Evolutionary conservation across 2,329 filamentous ascomycete genomes (phyloP).

Genomic region (Thielaviopsis ethacetica): DNA sequence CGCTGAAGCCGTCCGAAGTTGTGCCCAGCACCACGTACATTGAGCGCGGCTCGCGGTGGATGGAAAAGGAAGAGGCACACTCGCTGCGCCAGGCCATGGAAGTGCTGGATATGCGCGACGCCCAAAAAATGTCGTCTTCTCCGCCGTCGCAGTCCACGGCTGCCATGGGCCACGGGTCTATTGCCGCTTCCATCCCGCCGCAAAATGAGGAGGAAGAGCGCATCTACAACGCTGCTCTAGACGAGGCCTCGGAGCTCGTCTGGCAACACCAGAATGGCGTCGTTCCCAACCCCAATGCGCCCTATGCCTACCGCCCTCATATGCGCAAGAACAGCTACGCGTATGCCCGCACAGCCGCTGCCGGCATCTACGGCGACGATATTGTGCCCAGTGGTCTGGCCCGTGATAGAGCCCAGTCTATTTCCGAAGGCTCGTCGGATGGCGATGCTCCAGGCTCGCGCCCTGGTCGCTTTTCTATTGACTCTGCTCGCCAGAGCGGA

Average conservation of each 20-base stretch:
- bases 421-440: conserved; percentile 36
- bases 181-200: conserved; percentile 13
- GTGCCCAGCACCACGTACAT: conserved; percentile 54
- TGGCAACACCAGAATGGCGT: conserved; percentile 52
- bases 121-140: conserved; percentile 14
- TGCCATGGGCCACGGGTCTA: conserved; percentile 1
- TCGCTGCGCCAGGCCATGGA: conserved; percentile 58
- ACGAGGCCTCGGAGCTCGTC: conserved; percentile 65
- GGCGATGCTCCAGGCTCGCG: conserved; percentile 21
- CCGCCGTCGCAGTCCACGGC: background rate
- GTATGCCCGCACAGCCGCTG: conserved; percentile 45
- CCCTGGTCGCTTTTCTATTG: conserved; percentile 1
- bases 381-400: conserved; percentile 30
- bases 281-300: conserved; percentile 39
- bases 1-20: conserved; percentile 41
- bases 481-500: conserved; percentile 2
- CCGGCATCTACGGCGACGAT: conserved; percentile 32
- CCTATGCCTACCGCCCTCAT: conserved; percentile 52
- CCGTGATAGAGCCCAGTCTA: conserved; percentile 28
- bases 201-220: conserved; percentile 40
- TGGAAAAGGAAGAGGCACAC: conserved; percentile 62
- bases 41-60: conserved; percentile 58
- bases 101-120: conserved; percentile 45
- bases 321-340: conserved; percentile 57
- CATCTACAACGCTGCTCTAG: conserved; percentile 52